These are phyloP conservation scores for Yarrowia alimentaria DNA, from an alignment of 805 yeast species.

Conservation along the genomic window DNA sequence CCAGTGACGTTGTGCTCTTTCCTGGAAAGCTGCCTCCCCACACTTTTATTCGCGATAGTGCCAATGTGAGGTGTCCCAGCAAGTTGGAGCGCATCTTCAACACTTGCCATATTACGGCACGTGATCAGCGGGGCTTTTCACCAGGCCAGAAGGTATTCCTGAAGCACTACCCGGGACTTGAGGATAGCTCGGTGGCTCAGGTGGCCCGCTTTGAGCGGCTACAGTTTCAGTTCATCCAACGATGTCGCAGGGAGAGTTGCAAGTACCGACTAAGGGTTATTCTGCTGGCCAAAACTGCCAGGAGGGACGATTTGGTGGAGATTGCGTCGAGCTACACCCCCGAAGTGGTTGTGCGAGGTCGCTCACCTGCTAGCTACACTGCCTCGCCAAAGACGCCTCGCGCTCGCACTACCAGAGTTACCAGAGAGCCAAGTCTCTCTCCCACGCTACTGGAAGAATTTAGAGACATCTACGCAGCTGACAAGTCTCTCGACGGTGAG, in stretches of 20 bases:
- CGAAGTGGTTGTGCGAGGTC: constrained; percentile 11
- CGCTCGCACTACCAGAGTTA: no score
- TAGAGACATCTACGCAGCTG: no score
- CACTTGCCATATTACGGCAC: constrained; percentile 1
- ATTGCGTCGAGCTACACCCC: constrained; percentile 1
- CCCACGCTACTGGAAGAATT: no score
- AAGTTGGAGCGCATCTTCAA: constrained; percentile 5
- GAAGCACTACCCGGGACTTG: no score
- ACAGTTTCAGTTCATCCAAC: constrained; percentile 24
- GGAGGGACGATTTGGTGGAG: constrained; percentile 1
- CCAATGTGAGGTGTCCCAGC: constrained; percentile 17
- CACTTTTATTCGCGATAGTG: constrained; percentile 11
- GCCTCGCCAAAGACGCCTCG: no score
- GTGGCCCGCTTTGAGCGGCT: constrained; percentile 24
- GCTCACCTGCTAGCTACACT: constrained; percentile 22
- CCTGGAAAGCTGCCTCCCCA: constrained; percentile 21
- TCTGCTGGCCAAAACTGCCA: constrained; percentile 14
- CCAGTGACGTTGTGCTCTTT: constrained; percentile 1
- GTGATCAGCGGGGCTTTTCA: neutral
- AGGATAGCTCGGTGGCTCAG: constrained; percentile 3
- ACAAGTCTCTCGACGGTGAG: neutral
- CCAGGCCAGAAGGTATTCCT: neutral
- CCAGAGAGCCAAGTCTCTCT: no score
- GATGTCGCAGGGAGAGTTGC: constrained; percentile 21
- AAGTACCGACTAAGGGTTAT: constrained; percentile 19